Evolutionary conservation across 345 rosid genomes (phyloP), one percentile per base, ranked within the genome.

Genomic region (Acer saccharum): DNA sequence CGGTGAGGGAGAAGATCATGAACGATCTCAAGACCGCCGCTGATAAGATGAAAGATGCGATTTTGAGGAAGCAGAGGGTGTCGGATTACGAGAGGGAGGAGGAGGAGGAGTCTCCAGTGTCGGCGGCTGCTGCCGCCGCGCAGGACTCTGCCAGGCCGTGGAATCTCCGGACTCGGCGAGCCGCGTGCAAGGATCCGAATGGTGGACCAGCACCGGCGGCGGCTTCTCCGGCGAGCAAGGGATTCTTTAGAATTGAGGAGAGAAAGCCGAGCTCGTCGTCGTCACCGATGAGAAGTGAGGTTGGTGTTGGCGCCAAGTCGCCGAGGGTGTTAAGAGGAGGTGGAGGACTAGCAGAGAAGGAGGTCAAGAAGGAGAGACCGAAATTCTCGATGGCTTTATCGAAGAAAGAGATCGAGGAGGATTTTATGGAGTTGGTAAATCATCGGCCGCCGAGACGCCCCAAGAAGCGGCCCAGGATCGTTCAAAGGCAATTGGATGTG

Each of bases 111-210:
- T 7, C 67, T 73, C 83, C 48, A 73, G 72, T 16, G 73, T 76
- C 82, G 74, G 80, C 75, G 35, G 78, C 27, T 25, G 27, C 78
- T 62, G 86, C n/a, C 72, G 86, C 78, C 74, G 83, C 70, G 25
- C 64, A 60, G 64, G 64, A 60, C 21, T 8, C 65, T 62, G 55
- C 32, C 10, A 78, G 82, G 80, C 97, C 94, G 52, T 94, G 97
- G 97, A 94, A 93, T 82, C 87, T 94, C 78, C 82, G 97, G 70
- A 94, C 90, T 39, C 88, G 94, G 75, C 88, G 90, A 77, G 86
- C 89, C 0, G 86, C 89, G 4, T 87, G 90, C 58, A 90, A 90
- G 80, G 88, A 84, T 27, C 89, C 89, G 67, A 13, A 81, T 25
- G 75, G 64, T 8, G 84, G 80, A 29, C 46, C 72, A 18, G 78